A percentile compares a stretch with the other conserved stretches of the same genome.
Conservation (phyloP, 2,329 filamentous ascomycete genomes). For the Madurella mycetomatis region DNA sequence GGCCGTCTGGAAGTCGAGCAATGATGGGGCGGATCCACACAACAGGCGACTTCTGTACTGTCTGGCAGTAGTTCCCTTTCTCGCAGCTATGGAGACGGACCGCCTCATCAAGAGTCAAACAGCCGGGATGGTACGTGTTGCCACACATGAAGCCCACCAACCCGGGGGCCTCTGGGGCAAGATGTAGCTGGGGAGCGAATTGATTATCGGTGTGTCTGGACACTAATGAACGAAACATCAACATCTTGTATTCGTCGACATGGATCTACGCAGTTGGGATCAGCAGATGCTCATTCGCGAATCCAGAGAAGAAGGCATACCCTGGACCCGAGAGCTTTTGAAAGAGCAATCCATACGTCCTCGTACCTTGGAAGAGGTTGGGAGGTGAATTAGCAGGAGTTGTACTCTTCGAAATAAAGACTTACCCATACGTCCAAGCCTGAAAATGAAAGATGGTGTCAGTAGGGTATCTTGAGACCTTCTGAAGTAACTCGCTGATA, state of each 20-base stretch:
- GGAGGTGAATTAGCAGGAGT: neutral
- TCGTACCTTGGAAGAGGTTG: conserved; percentile 56
- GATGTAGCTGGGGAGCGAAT: conserved; percentile 39
- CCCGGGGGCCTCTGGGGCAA: conserved; percentile 57
- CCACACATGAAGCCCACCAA: conserved; percentile 72
- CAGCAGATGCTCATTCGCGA: neutral
- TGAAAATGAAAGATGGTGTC: conserved; percentile 80
- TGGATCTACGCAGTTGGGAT: conserved; percentile 55
- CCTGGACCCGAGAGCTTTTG: conserved; percentile 61
- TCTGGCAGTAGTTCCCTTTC: conserved; percentile 58
- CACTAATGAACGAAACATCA: conserved; percentile 64
- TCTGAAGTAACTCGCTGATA: conserved; percentile 65
- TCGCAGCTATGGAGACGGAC: conserved; percentile 84
- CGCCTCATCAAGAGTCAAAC: conserved; percentile 59
- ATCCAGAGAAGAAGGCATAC: conserved; percentile 35
- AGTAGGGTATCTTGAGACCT: conserved; percentile 62
- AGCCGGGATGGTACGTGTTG: conserved; percentile 65
- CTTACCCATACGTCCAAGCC: conserved; percentile 77
- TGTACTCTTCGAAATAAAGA: neutral
- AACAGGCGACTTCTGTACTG: conserved; percentile 45
- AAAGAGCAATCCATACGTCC: conserved; percentile 81
- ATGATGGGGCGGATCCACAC: conserved; percentile 79
- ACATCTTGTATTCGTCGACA: conserved; percentile 74
- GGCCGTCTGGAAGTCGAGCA: conserved; percentile 55
- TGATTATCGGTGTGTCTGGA: conserved; percentile 38